Evolutionary conservation across 176 grass and related monocot species (phyloP).

Genomic region (Musa troglodytarum): DNA sequence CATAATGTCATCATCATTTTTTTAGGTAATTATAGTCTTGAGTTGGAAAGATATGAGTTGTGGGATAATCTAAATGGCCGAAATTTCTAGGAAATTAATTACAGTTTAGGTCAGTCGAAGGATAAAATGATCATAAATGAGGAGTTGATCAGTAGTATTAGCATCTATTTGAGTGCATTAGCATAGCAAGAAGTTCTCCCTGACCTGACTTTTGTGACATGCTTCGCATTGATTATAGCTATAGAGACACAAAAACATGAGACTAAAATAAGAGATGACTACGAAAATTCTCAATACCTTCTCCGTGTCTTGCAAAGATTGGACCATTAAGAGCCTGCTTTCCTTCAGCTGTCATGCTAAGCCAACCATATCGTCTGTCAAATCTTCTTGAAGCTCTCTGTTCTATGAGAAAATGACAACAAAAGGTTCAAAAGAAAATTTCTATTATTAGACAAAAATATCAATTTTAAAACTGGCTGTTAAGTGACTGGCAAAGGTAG

Average conservation of each 20-base stretch:
- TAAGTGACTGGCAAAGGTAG: neutral
- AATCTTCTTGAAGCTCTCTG: conserved; percentile 87
- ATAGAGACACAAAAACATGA: neutral
- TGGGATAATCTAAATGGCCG: no score
- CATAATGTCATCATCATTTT: no score
- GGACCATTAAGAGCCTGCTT: conserved; percentile 68
- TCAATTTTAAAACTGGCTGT: neutral
- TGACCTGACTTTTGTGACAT: no score
- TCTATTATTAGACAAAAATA: neutral
- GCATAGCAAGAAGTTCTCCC: no score
- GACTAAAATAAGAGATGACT: neutral
- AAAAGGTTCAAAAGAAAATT: neutral
- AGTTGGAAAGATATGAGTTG: no score
- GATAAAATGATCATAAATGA: no score
- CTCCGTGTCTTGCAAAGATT: conserved; percentile 63
- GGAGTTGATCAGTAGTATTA: no score
- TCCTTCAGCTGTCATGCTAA: conserved; percentile 78
- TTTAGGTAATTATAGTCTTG: no score
- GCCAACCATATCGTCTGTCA: conserved; percentile 88
- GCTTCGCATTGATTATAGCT: no score
- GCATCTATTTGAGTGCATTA: no score
- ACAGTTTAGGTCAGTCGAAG: no score
- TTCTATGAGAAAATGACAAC: neutral
- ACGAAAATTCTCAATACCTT: conserved; percentile 35
- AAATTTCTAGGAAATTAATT: no score